phyloP scores from a whole-genome alignment of 2,329 filamentous ascomycete species.

The Tolypocladium guangdongense region DNA sequence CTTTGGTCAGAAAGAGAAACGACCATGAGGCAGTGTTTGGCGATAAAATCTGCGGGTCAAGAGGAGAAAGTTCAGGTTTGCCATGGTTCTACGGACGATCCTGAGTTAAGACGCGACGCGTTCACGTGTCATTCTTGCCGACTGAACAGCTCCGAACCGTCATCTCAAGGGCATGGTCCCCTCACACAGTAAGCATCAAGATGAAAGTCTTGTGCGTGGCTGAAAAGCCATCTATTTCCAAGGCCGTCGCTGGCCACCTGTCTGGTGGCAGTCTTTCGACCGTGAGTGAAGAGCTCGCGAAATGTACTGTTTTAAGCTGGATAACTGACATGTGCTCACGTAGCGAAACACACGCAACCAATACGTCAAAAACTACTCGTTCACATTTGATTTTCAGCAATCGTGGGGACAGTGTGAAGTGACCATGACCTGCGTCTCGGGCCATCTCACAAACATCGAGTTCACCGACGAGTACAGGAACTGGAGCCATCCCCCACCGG shows the following conservation, averaged over 20 bases:
- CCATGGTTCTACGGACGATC: too few relatives aligned
- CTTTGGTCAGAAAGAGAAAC: background rate
- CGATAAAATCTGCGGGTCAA: too few relatives aligned
- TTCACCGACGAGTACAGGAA: constrained; percentile 64
- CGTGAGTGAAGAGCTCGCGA: constrained; percentile 36
- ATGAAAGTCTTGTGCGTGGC: constrained; percentile 47
- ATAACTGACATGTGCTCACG: constrained; percentile 10
- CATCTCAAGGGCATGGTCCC: background rate
- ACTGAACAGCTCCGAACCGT: background rate
- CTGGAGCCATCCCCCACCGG: constrained; percentile 74
- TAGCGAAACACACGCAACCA: constrained; percentile 59
- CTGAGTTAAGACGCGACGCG: background rate
- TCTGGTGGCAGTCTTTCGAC: constrained; percentile 63
- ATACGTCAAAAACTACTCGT: constrained; percentile 91
- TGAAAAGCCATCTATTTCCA: constrained; percentile 83
- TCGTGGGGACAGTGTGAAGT: constrained; percentile 75
- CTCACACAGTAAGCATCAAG: background rate
- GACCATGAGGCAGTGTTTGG: background rate
- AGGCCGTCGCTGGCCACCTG: constrained; percentile 83
- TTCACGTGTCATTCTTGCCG: background rate
- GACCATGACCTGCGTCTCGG: constrained; percentile 87
- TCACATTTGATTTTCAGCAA: constrained; percentile 75
- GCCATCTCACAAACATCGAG: constrained; percentile 74
- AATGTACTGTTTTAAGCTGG: background rate
- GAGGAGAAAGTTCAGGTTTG: background rate